These are phyloP conservation scores for Aquanectria penicillioides DNA, from an alignment of 2,329 filamentous ascomycete species.

Conservation along the genomic window DNA sequence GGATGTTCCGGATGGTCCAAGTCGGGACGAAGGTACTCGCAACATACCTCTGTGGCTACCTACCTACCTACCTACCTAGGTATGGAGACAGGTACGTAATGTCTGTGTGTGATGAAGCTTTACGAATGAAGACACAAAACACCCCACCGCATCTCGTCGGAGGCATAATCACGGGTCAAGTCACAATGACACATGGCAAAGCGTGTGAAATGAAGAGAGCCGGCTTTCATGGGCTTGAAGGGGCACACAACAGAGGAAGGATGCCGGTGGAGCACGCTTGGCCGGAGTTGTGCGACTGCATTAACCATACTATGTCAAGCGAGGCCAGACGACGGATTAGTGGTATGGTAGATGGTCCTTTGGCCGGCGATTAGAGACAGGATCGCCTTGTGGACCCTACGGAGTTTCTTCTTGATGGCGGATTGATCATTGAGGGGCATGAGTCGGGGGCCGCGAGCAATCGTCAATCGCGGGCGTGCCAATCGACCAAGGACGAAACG, in stretches of 20 bases:
- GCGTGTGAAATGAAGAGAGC: constrained; percentile 23
- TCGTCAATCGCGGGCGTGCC: background rate
- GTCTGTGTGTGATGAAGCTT: background rate
- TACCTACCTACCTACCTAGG: background rate
- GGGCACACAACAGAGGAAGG: background rate
- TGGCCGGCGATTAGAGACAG: constrained; percentile 25
- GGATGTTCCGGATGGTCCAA: constrained; percentile 14
- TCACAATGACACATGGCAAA: constrained; percentile 28
- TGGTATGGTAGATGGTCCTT: background rate
- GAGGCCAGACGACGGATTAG: background rate
- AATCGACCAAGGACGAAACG: background rate
- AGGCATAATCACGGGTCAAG: constrained; percentile 36
- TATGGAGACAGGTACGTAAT: background rate
- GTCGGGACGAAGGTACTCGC: too few species aligned
- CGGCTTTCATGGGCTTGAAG: constrained; percentile 10
- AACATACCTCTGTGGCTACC: too few species aligned
- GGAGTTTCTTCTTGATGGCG: constrained; percentile 33
- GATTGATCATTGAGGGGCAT: constrained; percentile 16
- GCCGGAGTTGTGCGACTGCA: constrained; percentile 27
- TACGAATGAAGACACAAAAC: constrained; percentile 1
- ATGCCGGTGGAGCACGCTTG: constrained; percentile 6
- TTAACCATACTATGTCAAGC: constrained; percentile 10
- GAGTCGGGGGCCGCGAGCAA: background rate
- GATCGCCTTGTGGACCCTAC: constrained; percentile 36
- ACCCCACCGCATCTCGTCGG: constrained; percentile 16